phyloP scores from a whole-genome alignment of 129 eudicot species.

The Flaveria trinervia region DNA sequence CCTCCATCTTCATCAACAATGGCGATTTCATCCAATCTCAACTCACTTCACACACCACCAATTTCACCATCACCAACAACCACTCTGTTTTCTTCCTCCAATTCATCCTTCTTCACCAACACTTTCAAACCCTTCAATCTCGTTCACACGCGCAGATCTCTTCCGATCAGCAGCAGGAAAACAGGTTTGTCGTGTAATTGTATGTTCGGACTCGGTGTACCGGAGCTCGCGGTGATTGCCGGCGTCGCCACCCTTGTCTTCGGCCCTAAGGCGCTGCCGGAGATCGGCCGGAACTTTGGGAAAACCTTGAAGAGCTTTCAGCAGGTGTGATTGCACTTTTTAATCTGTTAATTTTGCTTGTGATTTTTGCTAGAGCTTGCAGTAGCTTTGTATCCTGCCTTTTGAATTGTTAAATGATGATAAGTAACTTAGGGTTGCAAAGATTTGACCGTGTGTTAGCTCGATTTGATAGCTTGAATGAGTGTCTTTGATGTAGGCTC shows the following conservation, averaged over 20 bases:
- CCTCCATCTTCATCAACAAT: too few relatives aligned
- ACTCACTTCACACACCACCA: too few relatives aligned
- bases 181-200: conserved; percentile 54
- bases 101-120: conserved; percentile 27
- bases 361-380: background rate
- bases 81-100: conserved; percentile 14
- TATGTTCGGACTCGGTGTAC: conserved; percentile 84
- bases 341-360: background rate
- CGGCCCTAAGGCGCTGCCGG: conserved; percentile 87
- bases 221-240: conserved; percentile 85
- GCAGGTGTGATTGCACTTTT: conserved; percentile 42
- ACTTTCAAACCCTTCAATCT: conserved; percentile 29
- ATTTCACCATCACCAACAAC: conserved; percentile 9
- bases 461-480: too few relatives aligned
- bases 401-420: too few relatives aligned
- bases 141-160: conserved; percentile 19
- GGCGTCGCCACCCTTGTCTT: conserved; percentile 86
- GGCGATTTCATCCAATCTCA: too few relatives aligned
- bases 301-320: conserved; percentile 89
- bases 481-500: too few relatives aligned
- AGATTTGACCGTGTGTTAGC: too few relatives aligned
- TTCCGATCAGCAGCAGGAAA: conserved; percentile 9
- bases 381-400: too few relatives aligned
- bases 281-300: conserved; percentile 82
- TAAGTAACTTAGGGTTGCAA: too few relatives aligned